These are phyloP conservation scores for Xylaria nigripes DNA, from an alignment of 495 filamentous ascomycete genomes.

Conservation along the genomic window DNA sequence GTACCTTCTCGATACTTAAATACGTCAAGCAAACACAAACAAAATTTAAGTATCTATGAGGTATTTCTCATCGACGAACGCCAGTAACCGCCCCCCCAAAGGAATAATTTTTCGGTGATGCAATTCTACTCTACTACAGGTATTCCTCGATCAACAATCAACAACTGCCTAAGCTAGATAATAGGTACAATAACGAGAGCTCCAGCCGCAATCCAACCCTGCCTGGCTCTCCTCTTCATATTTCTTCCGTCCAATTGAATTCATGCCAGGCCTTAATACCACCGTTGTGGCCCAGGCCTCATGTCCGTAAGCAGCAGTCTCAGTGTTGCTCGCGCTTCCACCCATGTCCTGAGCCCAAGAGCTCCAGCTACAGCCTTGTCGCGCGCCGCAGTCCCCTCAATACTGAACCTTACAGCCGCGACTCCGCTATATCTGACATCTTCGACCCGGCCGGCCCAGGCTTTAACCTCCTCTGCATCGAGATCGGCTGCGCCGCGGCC, in stretches of 20 bases:
- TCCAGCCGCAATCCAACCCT: background rate
- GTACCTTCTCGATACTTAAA: background rate
- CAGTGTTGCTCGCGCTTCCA: constrained; percentile 21
- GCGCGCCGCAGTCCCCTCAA: constrained; percentile 4
- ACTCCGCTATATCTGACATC: background rate
- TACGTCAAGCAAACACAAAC: background rate
- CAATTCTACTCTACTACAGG: background rate
- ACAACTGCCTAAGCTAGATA: too few relatives aligned
- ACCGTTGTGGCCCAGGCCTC: constrained; percentile 19
- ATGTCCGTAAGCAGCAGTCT: constrained; percentile 25
- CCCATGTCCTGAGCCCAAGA: constrained; percentile 19
- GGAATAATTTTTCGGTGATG: background rate
- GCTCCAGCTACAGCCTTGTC: constrained; percentile 13
- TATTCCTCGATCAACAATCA: background rate
- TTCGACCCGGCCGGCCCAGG: constrained; percentile 10
- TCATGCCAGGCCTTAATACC: constrained; percentile 16
- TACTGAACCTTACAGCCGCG: constrained; percentile 4
- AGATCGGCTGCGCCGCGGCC: constrained; percentile 11
- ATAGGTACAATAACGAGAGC: background rate
- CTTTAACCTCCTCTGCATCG: background rate
- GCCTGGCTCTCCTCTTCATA: background rate
- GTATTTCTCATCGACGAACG: background rate
- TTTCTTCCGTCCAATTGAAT: constrained; percentile 8
- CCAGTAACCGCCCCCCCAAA: background rate
- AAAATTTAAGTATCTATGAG: background rate